A percentile compares a stretch with the other conserved stretches of the same genome.
These are phyloP conservation scores for Chalciporus piperatus DNA, from an alignment of 768 basidiomycete species.

Conservation along the genomic window DNA sequence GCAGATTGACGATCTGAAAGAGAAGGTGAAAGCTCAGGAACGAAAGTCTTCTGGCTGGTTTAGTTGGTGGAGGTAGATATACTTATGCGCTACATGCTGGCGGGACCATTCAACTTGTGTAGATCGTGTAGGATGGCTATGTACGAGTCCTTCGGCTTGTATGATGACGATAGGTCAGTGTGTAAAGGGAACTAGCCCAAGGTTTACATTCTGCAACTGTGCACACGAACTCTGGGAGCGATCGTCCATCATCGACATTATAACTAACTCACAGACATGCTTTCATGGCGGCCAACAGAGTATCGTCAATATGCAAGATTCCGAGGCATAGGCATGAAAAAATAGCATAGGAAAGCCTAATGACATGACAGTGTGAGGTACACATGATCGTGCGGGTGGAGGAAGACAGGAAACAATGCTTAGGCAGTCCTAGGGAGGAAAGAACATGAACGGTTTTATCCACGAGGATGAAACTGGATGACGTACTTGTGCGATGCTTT, in stretches of 20 bases:
- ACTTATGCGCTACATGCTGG: too few relatives aligned
- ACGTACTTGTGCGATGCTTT: constrained; percentile 78
- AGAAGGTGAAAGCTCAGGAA: too few relatives aligned
- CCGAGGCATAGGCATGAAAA: constrained; percentile 9
- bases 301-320: not conserved
- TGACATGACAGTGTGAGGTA: constrained; percentile 19
- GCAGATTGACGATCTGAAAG: too few relatives aligned
- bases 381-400: constrained; percentile 11
- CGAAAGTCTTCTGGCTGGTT: too few relatives aligned
- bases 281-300: too few relatives aligned
- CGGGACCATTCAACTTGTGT: too few relatives aligned
- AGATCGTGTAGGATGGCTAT: too few relatives aligned
- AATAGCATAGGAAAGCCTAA: constrained; percentile 22
- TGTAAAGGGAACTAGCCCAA: too few relatives aligned
- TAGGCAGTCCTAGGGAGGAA: constrained; percentile 18
- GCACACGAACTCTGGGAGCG: not conserved
- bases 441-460: not conserved
- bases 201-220: too few relatives aligned
- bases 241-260: not conserved
- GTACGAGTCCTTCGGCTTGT: too few relatives aligned
- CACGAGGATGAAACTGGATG: not conserved
- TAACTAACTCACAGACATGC: not conserved
- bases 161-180: too few relatives aligned
- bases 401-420: not conserved
- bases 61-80: too few relatives aligned